Base-by-base conservation (phyloP, 768 basidiomycete genomes). In the Collybiopsis confluens region DNA sequence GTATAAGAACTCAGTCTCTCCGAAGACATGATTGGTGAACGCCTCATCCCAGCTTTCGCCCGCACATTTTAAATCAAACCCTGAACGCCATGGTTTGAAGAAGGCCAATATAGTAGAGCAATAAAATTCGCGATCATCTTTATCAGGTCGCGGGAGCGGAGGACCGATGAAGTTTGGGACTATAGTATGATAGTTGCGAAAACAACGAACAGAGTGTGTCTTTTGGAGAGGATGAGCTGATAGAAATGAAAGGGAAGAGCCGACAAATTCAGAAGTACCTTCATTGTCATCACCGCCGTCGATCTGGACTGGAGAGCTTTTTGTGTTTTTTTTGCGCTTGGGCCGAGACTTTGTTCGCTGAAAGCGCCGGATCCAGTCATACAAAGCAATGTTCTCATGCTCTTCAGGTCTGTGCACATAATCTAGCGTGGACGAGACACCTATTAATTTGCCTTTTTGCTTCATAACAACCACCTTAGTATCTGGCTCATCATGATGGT, bases 21-120 rank as follows among this genome's bases (percentile, higher is more conserved):
- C 28, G 42, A 64, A 64, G 0, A 1, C 23, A 33, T 60, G 33
- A 10, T 8, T 16, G 4, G 10, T 21, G 52, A 64, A 68, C 4
- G 59, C 52, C 4, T 66, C 58, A 56, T 67, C 59, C 64, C 64
- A 68, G 42, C 54, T 52, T 26, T 60, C 24, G 28, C 35, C 20
- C 3, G 8, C 23, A 1, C 15, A 8, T 50, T 69, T 68, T 18
- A 72, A 53, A 37, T 70, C 65, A 2, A 35, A 4, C 0, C 68
- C 66, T 11, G 55, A 56, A 23, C 68, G 54, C 68, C 70, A 70
- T 2, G 71, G 70, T 26, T 65, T 62, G 52, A 71, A 72, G 3
- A 72, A 41, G 2, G 66, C 64, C 1, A 71, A 45, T 68, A 74
- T 70, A 1, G 66, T 60, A 28, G 41, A 43, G 54, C 65, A 68